Evolutionary conservation across 768 basidiomycete species (phyloP).

Genomic region (Lentinula sp.): DNA sequence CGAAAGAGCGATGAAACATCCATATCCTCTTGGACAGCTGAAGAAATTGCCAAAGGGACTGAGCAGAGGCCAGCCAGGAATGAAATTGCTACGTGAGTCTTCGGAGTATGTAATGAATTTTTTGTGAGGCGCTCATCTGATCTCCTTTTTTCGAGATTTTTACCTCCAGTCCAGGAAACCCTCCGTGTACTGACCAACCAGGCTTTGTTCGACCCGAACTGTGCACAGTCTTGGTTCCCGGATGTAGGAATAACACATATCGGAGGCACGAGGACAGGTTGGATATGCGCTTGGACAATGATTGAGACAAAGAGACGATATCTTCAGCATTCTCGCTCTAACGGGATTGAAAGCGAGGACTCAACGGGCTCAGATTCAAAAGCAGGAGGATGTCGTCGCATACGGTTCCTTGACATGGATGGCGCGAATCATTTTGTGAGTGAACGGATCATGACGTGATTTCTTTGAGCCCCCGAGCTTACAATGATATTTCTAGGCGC

Average conservation of each 20-base stretch:
- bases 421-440: slow-evolving; percentile 1
- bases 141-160: background rate
- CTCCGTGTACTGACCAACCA: background rate
- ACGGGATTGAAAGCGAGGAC: background rate
- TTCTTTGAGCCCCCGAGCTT: background rate
- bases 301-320: slow-evolving; percentile 10
- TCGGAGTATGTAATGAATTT: background rate
- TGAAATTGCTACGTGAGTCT: slow-evolving; percentile 6
- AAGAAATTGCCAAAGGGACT: slow-evolving; percentile 1
- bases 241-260: slow-evolving; percentile 1
- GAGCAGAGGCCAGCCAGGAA: background rate
- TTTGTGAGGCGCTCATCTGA: background rate
- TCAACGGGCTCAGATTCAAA: background rate
- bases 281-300: slow-evolving; percentile 5
- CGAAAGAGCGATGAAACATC: background rate
- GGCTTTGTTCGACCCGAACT: slow-evolving; percentile 7
- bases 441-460: background rate
- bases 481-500: background rate
- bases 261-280: background rate
- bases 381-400: background rate
- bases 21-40: slow-evolving; percentile 7
- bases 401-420: background rate
- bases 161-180: background rate
- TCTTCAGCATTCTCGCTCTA: background rate
- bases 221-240: slow-evolving; percentile 3